A percentile compares a stretch with the other conserved stretches of the same genome.
Conservation (phyloP, 306 rosid genomes). For the Gastrolobium bilobum region DNA sequence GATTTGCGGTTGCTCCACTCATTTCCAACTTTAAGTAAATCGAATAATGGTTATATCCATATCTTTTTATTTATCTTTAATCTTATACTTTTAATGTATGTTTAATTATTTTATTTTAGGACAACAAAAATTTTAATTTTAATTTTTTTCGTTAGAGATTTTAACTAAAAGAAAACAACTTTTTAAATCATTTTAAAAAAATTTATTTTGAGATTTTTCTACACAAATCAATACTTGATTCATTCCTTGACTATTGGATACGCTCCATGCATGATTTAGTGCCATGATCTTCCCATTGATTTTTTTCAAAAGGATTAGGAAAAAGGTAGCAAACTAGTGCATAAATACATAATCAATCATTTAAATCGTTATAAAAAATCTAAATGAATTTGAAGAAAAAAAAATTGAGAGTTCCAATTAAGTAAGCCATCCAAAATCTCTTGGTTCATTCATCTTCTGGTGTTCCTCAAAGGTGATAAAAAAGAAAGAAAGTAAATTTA, state of each 20-base stretch:
- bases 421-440: slow-evolving; percentile 39
- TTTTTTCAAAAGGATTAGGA: slow-evolving; percentile 12
- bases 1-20: no score
- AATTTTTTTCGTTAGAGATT: no score
- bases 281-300: neutral
- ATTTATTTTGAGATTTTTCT: no score
- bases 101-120: no score
- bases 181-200: no score
- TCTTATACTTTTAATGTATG: no score
- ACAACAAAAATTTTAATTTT: no score
- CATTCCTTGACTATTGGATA: neutral
- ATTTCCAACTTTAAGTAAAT: no score
- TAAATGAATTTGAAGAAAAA: slow-evolving; percentile 9
- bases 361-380: slow-evolving; percentile 10
- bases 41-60: no score
- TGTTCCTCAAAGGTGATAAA: slow-evolving; percentile 29
- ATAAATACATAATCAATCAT: slow-evolving; percentile 15
- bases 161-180: no score
- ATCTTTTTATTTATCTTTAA: no score
- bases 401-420: slow-evolving; percentile 20
- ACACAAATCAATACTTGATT: neutral
- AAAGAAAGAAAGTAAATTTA: slow-evolving; percentile 35
- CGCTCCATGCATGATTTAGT: neutral
- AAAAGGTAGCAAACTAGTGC: neutral
- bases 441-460: slow-evolving; percentile 44